phyloP scores from a whole-genome alignment of 2,329 filamentous ascomycete genomes.

The Arthrinium puccinioides region DNA sequence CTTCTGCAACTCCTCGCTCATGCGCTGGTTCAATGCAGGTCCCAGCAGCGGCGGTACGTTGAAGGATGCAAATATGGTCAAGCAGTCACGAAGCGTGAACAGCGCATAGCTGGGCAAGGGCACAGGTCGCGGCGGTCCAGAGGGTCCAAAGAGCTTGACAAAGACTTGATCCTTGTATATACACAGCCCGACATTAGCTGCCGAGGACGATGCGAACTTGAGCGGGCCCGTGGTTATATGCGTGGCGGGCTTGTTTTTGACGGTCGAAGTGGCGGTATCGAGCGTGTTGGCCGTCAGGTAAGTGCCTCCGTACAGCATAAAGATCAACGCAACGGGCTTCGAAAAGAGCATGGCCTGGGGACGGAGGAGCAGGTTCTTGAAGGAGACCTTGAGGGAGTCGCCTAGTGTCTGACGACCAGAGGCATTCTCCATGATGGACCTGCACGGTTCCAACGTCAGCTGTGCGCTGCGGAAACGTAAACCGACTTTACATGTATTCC shows the following conservation, averaged over 20 bases:
- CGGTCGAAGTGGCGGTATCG: slow-evolving; percentile 69
- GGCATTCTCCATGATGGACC: slow-evolving; percentile 77
- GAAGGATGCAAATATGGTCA: slow-evolving; percentile 89
- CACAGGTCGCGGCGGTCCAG: slow-evolving; percentile 45
- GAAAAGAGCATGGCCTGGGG: slow-evolving; percentile 57
- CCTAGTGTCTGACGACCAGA: slow-evolving; percentile 57
- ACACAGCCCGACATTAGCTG: slow-evolving; percentile 78
- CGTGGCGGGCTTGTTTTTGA: slow-evolving; percentile 47
- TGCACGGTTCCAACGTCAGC: slow-evolving; percentile 20
- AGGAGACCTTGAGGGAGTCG: slow-evolving; percentile 51
- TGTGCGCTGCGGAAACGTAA: too few species aligned
- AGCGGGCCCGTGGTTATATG: slow-evolving; percentile 64
- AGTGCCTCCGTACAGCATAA: slow-evolving; percentile 76
- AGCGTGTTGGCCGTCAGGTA: slow-evolving; percentile 84
- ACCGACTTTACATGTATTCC: slow-evolving; percentile 2
- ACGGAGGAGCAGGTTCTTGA: slow-evolving; percentile 46
- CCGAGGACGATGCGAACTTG: slow-evolving; percentile 75
- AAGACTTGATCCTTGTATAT: slow-evolving; percentile 88
- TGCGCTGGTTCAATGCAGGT: slow-evolving; percentile 51
- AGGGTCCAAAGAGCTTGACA: slow-evolving; percentile 71
- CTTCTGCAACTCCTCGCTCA: slow-evolving; percentile 45
- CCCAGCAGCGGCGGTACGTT: slow-evolving; percentile 78
- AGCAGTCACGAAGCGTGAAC: slow-evolving; percentile 75
- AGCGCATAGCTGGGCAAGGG: slow-evolving; percentile 66
- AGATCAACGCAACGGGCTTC: slow-evolving; percentile 62